Evolutionary conservation across 768 basidiomycete genomes (phyloP).

Genomic region (Lyophyllum decastes): DNA sequence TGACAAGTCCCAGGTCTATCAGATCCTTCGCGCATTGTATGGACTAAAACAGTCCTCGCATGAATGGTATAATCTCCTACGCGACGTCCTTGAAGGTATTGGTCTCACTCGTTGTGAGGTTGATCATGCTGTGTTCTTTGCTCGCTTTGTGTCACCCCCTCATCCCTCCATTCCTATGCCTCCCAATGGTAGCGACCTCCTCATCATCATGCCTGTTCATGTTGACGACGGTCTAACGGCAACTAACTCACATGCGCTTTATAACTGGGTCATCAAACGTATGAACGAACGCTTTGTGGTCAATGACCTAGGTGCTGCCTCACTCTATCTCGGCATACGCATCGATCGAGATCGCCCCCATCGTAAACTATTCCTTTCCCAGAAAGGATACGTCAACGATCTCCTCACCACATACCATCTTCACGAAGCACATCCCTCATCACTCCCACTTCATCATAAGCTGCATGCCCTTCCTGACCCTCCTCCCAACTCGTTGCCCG

Average conservation of each 20-base stretch:
- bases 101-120: conserved; percentile 21
- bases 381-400: no score
- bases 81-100: conserved; percentile 8
- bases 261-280: conserved; percentile 17
- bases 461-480: neutral
- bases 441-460: neutral
- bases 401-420: conserved; percentile 16
- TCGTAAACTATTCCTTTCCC: conserved; percentile 14
- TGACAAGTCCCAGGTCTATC: conserved; percentile 13
- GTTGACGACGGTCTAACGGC: conserved; percentile 27
- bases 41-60: neutral
- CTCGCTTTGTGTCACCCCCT: conserved; percentile 16
- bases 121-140: conserved; percentile 27
- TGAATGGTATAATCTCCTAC: neutral
- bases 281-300: conserved; percentile 9
- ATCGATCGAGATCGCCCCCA: conserved; percentile 9
- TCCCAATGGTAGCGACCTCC: conserved; percentile 6
- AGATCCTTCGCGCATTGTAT: conserved; percentile 9
- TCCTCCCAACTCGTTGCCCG: no score
- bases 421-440: neutral
- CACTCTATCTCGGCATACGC: conserved; percentile 2
- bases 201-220: conserved; percentile 24
- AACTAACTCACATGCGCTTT: conserved; percentile 18
- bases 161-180: conserved; percentile 17
- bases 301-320: neutral